A percentile compares a stretch with the other conserved stretches of the same genome.
These are phyloP conservation scores for Dothiorella sarmentorum DNA, from an alignment of 2,329 filamentous ascomycete genomes.

Conservation along the genomic window DNA sequence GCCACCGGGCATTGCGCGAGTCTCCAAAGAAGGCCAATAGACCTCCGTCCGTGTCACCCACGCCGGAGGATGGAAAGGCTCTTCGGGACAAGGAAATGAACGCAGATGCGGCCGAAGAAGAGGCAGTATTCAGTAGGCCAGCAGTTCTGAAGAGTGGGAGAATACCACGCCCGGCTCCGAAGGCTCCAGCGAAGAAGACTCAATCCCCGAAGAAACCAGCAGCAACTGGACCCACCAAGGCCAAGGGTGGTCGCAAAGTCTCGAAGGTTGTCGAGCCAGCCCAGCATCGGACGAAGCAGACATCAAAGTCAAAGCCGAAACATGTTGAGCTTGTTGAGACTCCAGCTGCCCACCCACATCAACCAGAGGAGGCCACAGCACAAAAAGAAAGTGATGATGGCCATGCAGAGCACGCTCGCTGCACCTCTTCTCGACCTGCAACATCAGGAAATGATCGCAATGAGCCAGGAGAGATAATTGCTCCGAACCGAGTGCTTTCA, in stretches of 20 bases:
- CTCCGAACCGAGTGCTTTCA: constrained; percentile 55
- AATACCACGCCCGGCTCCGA: constrained; percentile 20
- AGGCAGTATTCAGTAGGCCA: constrained; percentile 20
- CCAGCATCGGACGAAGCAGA: not conserved
- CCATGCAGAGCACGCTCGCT: not conserved
- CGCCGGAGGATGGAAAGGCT: constrained; percentile 1
- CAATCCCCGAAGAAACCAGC: constrained; percentile 25
- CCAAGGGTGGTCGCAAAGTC: not conserved
- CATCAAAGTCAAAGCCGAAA: not conserved
- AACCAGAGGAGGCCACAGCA: not conserved
- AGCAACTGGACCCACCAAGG: not conserved
- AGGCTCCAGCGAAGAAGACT: constrained; percentile 19
- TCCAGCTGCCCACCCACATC: not conserved
- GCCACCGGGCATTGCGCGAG: not conserved
- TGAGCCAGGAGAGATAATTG: constrained; percentile 28
- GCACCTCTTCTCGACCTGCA: not conserved
- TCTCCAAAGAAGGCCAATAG: constrained; percentile 10
- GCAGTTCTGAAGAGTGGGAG: constrained; percentile 26
- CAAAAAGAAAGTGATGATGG: not conserved
- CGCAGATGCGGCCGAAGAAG: not conserved
- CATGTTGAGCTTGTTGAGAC: not conserved
- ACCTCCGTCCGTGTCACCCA: not conserved
- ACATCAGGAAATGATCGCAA: not conserved
- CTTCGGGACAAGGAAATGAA: constrained; percentile 18
- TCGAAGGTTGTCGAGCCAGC: not conserved